phyloP scores from a whole-genome alignment of 306 rosid species.

The Delonix regia region DNA sequence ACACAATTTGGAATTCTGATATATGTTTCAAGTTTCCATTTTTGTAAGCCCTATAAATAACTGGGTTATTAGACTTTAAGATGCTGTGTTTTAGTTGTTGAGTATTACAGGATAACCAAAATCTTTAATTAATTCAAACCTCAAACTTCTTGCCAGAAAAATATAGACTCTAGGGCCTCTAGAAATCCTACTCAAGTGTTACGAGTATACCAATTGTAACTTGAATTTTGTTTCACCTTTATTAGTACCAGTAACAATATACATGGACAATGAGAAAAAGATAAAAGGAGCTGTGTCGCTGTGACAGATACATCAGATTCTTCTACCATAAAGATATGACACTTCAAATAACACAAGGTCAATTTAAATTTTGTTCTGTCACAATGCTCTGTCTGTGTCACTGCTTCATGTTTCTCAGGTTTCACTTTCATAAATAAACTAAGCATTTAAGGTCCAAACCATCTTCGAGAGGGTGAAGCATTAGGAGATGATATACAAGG shows the following conservation, averaged over 20 bases:
- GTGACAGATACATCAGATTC: neutral
- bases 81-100: neutral
- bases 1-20: neutral
- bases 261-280: neutral
- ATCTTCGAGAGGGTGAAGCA: slow-evolving; percentile 17
- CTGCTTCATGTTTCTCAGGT: neutral
- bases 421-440: neutral
- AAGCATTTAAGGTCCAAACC: neutral
- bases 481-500: slow-evolving; percentile 3
- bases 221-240: neutral
- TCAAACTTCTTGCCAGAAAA: neutral
- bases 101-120: neutral
- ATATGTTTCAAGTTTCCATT: neutral
- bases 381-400: neutral
- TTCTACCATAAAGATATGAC: no score
- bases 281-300: neutral
- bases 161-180: neutral
- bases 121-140: neutral
- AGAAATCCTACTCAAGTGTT: neutral
- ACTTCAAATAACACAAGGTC: no score
- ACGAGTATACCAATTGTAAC: neutral
- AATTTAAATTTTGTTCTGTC: no score
- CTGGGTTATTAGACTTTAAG: neutral
- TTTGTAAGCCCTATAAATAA: neutral
- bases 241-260: neutral